Conservation (phyloP, 2,329 filamentous ascomycete genomes). For the Xylaria sp. region DNA sequence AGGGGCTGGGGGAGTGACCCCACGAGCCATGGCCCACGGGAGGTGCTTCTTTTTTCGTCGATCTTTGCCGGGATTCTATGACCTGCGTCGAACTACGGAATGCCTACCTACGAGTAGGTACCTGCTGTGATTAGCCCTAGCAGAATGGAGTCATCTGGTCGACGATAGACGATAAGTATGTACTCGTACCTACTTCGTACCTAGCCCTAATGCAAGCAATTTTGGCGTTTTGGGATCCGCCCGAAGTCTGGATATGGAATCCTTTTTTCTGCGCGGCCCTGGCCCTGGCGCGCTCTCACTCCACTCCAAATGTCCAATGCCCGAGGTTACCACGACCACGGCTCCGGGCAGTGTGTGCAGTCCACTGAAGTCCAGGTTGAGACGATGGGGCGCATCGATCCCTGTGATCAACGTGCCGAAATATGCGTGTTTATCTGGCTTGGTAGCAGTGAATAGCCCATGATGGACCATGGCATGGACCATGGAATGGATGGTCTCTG, state of each 20-base stretch:
- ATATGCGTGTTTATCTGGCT: background rate
- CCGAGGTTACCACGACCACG: conserved; percentile 16
- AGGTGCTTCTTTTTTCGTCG: conserved; percentile 6
- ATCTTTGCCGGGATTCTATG: conserved; percentile 10
- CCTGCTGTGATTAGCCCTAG: background rate
- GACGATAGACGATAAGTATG: background rate
- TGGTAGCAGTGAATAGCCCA: background rate
- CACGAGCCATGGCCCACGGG: no score
- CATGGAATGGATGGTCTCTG: background rate
- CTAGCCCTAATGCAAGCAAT: background rate
- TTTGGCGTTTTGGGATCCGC: background rate
- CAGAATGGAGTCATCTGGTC: conserved; percentile 1
- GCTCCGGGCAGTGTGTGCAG: conserved; percentile 17
- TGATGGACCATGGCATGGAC: no score
- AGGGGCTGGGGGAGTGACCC: background rate
- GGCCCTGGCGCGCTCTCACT: background rate
- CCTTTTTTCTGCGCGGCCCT: background rate
- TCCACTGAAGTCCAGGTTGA: background rate
- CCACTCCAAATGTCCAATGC: background rate
- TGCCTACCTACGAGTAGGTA: no score
- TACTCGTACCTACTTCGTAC: no score
- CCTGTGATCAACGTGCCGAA: conserved; percentile 9
- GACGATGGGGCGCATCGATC: background rate
- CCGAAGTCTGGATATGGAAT: conserved; percentile 8
- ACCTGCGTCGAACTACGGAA: conserved; percentile 7